A percentile compares a stretch with the other conserved stretches of the same genome.
Conservation (phyloP, 768 basidiomycete species). For the Glaciozyma antarctica region DNA sequence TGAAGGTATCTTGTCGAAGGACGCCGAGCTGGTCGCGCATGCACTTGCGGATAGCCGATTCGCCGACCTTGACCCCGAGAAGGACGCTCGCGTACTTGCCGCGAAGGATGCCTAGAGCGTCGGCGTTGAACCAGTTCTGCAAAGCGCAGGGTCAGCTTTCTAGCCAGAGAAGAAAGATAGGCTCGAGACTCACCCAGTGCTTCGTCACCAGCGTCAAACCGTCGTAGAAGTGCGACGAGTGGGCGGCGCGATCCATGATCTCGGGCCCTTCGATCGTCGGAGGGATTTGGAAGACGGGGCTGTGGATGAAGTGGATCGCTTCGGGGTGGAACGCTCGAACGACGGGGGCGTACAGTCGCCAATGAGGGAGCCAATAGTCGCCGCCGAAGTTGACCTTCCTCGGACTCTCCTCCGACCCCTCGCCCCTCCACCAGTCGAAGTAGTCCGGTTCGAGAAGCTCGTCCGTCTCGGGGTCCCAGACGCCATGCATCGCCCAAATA, state of each 20-base stretch:
- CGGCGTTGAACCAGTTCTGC: slow-evolving; percentile 80
- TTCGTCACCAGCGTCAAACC: slow-evolving; percentile 85
- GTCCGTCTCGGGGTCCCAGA: slow-evolving; percentile 69
- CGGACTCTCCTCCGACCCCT: slow-evolving; percentile 27
- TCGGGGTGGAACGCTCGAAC: slow-evolving; percentile 64
- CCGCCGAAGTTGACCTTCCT: slow-evolving; percentile 54
- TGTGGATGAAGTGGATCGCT: slow-evolving; percentile 81
- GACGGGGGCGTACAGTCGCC: slow-evolving; percentile 48
- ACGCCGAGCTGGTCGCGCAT: slow-evolving; percentile 73
- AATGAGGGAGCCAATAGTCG: slow-evolving; percentile 74
- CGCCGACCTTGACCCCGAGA: slow-evolving; percentile 72
- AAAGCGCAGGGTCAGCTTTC: neutral
- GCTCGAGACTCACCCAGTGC: slow-evolving; percentile 50
- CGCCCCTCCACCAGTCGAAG: slow-evolving; percentile 50
- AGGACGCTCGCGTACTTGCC: slow-evolving; percentile 59
- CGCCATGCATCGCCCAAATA: slow-evolving; percentile 77
- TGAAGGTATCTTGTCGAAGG: slow-evolving; percentile 61
- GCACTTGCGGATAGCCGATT: slow-evolving; percentile 65
- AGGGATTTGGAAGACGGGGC: slow-evolving; percentile 77
- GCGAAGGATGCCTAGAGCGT: slow-evolving; percentile 81
- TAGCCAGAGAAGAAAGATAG: neutral
- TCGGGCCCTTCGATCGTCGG: slow-evolving; percentile 44
- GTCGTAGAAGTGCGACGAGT: slow-evolving; percentile 86
- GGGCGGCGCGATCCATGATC: slow-evolving; percentile 57
- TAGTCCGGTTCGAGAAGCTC: slow-evolving; percentile 63